A percentile compares a stretch with the other conserved stretches of the same genome.
These are phyloP conservation scores for Claviceps sp. DNA, from an alignment of 2,329 filamentous ascomycete species.

Conservation along the genomic window DNA sequence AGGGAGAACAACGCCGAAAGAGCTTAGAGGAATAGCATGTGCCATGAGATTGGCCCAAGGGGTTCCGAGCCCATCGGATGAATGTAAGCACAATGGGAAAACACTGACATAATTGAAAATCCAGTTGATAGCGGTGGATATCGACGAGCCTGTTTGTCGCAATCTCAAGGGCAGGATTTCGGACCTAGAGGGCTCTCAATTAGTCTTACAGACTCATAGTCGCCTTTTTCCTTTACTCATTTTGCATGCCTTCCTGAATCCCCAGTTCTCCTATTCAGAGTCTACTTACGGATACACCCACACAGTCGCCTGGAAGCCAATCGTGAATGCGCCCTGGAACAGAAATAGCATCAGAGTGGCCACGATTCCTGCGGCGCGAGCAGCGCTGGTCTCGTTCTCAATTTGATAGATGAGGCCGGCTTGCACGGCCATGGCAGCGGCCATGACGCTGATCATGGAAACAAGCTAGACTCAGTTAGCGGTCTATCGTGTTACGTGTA, in stretches of 20 bases:
- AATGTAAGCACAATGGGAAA: too few species aligned
- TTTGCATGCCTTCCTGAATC: neutral
- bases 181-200: constrained; percentile 10
- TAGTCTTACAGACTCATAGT: neutral
- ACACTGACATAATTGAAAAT: constrained; percentile 20
- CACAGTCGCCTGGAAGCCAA: constrained; percentile 17
- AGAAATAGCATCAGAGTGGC: constrained; percentile 28
- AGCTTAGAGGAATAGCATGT: neutral
- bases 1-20: neutral
- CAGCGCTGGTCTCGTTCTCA: constrained; percentile 19
- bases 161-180: constrained; percentile 19
- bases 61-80: too few species aligned
- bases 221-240: neutral
- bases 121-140: constrained; percentile 22
- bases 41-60: too few species aligned
- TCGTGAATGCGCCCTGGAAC: constrained; percentile 11
- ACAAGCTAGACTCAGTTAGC: constrained; percentile 14
- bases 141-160: constrained; percentile 18
- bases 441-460: constrained; percentile 27
- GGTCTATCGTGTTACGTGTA: too few species aligned
- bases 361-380: constrained; percentile 21
- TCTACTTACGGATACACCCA: constrained; percentile 18
- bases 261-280: neutral
- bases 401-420: constrained; percentile 27
- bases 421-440: constrained; percentile 26